Evolutionary conservation across 192 early-diverging fungal genomes (phyloP).

Genomic region (Geosiphon pyriformis): DNA sequence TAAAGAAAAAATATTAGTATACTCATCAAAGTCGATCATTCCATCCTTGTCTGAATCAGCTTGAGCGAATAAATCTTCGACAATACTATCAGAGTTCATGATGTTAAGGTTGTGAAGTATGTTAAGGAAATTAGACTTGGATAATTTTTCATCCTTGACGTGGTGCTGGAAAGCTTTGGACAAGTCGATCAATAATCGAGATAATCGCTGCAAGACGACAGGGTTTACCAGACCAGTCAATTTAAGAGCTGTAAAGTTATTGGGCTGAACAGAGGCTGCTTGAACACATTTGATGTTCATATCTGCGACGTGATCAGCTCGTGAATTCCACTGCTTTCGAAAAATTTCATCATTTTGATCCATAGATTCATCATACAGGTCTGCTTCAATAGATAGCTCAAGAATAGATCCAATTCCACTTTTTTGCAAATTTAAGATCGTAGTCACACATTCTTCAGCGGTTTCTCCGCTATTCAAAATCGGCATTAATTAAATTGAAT

Average conservation of each 20-base stretch:
- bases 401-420: slow-evolving; percentile 79
- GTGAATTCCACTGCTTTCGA: slow-evolving; percentile 50
- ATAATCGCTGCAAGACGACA: slow-evolving; percentile 65
- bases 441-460: slow-evolving; percentile 72
- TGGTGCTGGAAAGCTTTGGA: slow-evolving; percentile 43
- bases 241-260: slow-evolving; percentile 82
- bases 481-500: neutral
- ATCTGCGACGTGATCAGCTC: slow-evolving; percentile 61
- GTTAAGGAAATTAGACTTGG: slow-evolving; percentile 29
- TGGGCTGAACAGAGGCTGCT: slow-evolving; percentile 57
- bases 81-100: slow-evolving; percentile 18
- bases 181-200: slow-evolving; percentile 45
- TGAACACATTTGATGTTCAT: slow-evolving; percentile 69
- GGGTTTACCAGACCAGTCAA: slow-evolving; percentile 81
- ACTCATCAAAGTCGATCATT: slow-evolving; percentile 60
- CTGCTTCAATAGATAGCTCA: slow-evolving; percentile 84
- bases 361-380: slow-evolving; percentile 54
- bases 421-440: slow-evolving; percentile 64
- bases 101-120: slow-evolving; percentile 33
- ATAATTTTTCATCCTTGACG: slow-evolving; percentile 34
- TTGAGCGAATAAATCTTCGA: slow-evolving; percentile 38
- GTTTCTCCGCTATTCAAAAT: slow-evolving; percentile 72
- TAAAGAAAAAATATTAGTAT: slow-evolving; percentile 60
- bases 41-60: slow-evolving; percentile 52
- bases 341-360: slow-evolving; percentile 36